These are phyloP conservation scores for Salix brachista DNA, from an alignment of 345 rosid species.

Conservation along the genomic window DNA sequence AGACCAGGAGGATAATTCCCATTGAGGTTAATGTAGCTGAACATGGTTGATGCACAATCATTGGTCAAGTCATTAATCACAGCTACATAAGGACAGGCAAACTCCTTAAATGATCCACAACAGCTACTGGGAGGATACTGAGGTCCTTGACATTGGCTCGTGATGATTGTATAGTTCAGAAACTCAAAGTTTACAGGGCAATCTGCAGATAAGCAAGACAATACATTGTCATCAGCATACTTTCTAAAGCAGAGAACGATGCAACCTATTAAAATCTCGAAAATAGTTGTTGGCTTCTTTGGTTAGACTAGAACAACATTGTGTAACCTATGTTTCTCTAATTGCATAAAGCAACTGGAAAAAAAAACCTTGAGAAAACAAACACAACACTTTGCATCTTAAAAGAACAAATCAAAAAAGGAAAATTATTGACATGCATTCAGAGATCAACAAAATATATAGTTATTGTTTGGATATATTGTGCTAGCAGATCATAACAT, in stretches of 20 bases:
- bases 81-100: conserved; percentile 20
- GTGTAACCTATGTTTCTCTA: not conserved
- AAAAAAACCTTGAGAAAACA: not conserved
- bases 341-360: not conserved
- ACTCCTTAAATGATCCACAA: conserved; percentile 17
- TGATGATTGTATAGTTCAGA: conserved; percentile 25
- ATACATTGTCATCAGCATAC: not conserved
- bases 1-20: conserved; percentile 29
- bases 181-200: conserved; percentile 28
- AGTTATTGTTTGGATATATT: not conserved
- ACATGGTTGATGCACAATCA: conserved; percentile 30
- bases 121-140: conserved; percentile 8
- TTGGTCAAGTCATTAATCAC: conserved; percentile 18
- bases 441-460: not conserved
- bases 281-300: not conserved
- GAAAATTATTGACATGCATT: not conserved
- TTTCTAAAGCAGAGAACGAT: not conserved
- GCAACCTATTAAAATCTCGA: not conserved
- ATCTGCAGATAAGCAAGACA: conserved; percentile 15
- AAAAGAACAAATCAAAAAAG: not conserved
- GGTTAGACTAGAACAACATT: not conserved
- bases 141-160: conserved; percentile 28
- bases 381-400: not conserved
- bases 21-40: conserved; percentile 30
- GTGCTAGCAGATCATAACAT: not conserved